Base-by-base conservation (phyloP, 495 filamentous ascomycete species). In the Pyrenula aspistea region DNA sequence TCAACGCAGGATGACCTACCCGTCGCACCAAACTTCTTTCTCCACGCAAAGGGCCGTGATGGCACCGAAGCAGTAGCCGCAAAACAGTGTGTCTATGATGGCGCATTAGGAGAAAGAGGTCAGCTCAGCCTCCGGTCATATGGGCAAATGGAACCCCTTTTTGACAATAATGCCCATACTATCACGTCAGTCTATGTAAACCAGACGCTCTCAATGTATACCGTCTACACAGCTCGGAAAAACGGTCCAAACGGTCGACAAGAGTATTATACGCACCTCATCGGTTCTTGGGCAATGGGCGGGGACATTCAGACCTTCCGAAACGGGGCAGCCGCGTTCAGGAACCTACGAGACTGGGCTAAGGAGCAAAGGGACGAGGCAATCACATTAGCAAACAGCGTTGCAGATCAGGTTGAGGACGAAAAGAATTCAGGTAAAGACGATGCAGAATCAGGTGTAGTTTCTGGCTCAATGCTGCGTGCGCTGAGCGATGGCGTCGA, bases 41-140 rank as follows among this genome's bases (percentile, higher is more conserved):
- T 73, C 2, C 68, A 73, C 50, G 68, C 54, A 10, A 77, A 77
- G 57, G 65, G 63, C 1, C 64, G 66, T 0, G 42, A 56, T 51
- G 76, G 73, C 25, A 54, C 54, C 12, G 10, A 58, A 11, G 62
- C 57, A 12, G 72, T 73, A 15, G 65, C 62, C 53, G 25, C 20
- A 56, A 65, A 68, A 31, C 73, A 79, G 59, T 72, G 70, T 42
- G 64, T 57, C 49, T 67, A 73, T 60, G 62, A 73, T 56, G 73
- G 75, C 20, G 75, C 74, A 10, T 53, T 72, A 19, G 75, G 74
- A 11, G 73, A 71, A 24, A 71, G 73, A 53, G 73, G 56, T 25
- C 77, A 78, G 65, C 69, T 71, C 50, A 56, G 54, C 25, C 65
- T 79, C 54, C 68, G 73, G 62, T 73, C 65, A 57, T 77, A 75